A percentile compares a stretch with the other conserved stretches of the same genome.
Evolutionary conservation across 257 asterid genomes (phyloP).

Genomic region (Ballota nigra): DNA sequence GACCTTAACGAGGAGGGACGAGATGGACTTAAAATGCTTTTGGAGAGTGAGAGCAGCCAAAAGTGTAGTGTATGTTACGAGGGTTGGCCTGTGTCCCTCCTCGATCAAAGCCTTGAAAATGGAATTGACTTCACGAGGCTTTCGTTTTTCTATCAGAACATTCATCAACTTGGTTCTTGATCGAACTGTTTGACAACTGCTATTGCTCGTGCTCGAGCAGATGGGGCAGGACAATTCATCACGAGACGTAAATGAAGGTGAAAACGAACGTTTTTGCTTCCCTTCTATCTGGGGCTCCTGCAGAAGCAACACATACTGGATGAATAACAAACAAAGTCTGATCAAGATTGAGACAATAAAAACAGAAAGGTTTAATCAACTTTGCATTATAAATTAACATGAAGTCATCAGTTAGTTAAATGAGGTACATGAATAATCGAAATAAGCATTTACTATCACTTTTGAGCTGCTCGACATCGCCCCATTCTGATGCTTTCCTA

Average conservation of each 20-base stretch:
- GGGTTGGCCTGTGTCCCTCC: conserved; percentile 91
- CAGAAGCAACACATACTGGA: conserved; percentile 12
- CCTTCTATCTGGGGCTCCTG: conserved; percentile 55
- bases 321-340: neutral
- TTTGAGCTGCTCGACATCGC: conserved; percentile 34
- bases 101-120: conserved; percentile 60
- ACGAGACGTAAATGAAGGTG: conserved; percentile 34
- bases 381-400: neutral
- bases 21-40: conserved; percentile 77
- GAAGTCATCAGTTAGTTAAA: neutral
- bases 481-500: conserved; percentile 47
- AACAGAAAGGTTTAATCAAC: neutral
- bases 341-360: neutral
- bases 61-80: conserved; percentile 80
- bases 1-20: conserved; percentile 63
- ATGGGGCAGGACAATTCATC: conserved; percentile 45
- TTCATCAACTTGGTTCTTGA: conserved; percentile 89
- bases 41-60: conserved; percentile 78
- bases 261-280: conserved; percentile 26
- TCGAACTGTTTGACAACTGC: conserved; percentile 68
- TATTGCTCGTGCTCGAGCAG: conserved; percentile 46
- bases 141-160: conserved; percentile 55
- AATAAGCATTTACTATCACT: conserved; percentile 34
- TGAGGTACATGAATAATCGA: neutral
- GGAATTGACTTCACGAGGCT: conserved; percentile 69